Percentiles rank a stretch among this genome's conserved stretches.
phyloP scores from a whole-genome alignment of 495 filamentous ascomycete species.

The Trichoderma asperelloides region DNA sequence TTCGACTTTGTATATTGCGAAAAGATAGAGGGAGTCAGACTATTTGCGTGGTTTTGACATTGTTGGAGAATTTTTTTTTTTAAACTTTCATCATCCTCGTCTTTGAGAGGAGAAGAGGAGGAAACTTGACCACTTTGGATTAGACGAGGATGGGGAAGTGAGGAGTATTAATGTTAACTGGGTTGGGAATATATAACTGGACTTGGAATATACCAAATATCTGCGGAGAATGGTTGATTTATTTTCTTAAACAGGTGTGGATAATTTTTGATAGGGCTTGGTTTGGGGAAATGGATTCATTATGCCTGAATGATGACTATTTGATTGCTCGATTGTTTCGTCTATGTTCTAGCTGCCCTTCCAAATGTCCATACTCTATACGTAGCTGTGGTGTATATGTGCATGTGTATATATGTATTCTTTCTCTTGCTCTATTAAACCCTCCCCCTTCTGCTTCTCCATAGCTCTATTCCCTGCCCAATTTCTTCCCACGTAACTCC shows the following conservation, averaged over 20 bases:
- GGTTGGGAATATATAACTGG: not conserved
- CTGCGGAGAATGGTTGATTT: not conserved
- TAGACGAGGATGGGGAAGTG: not conserved
- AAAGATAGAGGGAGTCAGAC: not conserved
- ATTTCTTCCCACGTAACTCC: conserved; percentile 74
- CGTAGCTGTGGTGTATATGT: not conserved
- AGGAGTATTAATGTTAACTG: not conserved
- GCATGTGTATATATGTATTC: not conserved
- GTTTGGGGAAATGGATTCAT: not conserved
- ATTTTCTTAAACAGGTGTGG: conserved; percentile 8
- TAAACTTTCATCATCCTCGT: not conserved
- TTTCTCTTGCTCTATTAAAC: conserved; percentile 10
- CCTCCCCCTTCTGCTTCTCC: conserved; percentile 62
- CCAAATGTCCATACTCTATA: not conserved
- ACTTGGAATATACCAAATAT: conserved; percentile 4
- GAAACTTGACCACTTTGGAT: not conserved
- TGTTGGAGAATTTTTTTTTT: not conserved
- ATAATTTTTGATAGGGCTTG: not conserved
- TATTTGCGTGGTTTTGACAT: not conserved
- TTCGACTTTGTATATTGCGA: not conserved
- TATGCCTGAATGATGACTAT: not conserved
- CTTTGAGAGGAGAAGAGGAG: not conserved
- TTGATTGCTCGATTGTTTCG: not conserved
- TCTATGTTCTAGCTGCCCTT: not conserved
- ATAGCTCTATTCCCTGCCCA: conserved; percentile 69